Base-by-base conservation (phyloP, 2,329 filamentous ascomycete species). In the Xylaria sp. region DNA sequence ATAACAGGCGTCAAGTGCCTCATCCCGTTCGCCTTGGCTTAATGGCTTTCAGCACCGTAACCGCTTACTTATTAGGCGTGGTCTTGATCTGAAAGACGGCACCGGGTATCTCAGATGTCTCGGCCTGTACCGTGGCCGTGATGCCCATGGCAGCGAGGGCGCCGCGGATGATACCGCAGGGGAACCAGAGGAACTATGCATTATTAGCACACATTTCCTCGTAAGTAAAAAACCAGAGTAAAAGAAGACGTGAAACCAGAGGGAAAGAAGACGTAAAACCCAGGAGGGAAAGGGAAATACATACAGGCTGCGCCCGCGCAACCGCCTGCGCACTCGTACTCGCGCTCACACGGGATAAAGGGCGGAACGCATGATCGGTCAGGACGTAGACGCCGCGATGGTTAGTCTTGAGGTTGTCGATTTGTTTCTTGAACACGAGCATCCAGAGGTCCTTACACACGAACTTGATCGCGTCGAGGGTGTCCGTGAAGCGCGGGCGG, bases 321-420 rank as follows among this genome's bases (percentile, higher is more conserved):
- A 92, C 82, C 13, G 88, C 89, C 71, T 91, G 87, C 9, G 87
- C 86, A 47, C 88, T 84, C 16, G 85, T 80, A 68, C 93, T 88
- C 65, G 92, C 89, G 70, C 89, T 93, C 92, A 97, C 97, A 53
- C 92, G 84, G 42, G 86, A 83, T 66, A 99, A 88, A 0, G 93
- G 92, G 53, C 91, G 88, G 77, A 99, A 99, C 8, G 88, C 80
- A 72, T 92, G 92, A 76, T 99, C 94, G 11, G 93, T 97, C 55
- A 99, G 79, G 49, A 99, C 94, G 74, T 97, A 99, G 67, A 97
- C 92, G 54, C 94, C 94, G 68, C 94, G 81, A 73, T 99, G 94
- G 72, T 99, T 99, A 7, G 94, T 99, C 77, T 99, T 99, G 52
- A 99, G 81, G 73, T 99, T 99, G 76, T 99, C 94, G 71, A 99